Conservation (phyloP, 1,284 basidiomycete genomes). For the Erythrobasidium hasegawianum region DNA sequence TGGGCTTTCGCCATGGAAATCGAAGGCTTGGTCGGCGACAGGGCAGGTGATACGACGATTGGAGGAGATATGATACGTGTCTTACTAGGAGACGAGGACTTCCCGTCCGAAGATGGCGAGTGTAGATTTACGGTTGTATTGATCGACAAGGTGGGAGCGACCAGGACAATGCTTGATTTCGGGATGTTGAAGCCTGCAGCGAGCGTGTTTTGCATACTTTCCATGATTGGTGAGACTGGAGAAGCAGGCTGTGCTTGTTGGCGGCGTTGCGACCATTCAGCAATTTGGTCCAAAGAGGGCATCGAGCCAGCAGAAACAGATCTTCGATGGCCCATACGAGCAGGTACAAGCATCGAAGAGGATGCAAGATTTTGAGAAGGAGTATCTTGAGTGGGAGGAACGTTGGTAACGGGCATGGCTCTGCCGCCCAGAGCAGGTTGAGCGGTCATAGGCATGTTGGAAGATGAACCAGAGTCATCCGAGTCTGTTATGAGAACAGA, state of each 20-base stretch:
- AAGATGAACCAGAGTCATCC: neutral
- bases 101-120: neutral
- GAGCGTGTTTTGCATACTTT: neutral
- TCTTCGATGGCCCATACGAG: conserved; percentile 1
- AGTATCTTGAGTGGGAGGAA: too few species aligned
- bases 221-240: neutral
- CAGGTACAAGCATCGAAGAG: too few species aligned
- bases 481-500: neutral
- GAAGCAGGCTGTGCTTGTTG: neutral
- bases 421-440: too few species aligned
- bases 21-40: neutral
- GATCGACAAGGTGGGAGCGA: neutral
- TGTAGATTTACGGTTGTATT: neutral
- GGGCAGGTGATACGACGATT: neutral
- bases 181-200: neutral
- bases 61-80: neutral
- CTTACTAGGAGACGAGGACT: neutral
- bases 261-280: conserved; percentile 20
- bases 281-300: conserved; percentile 29
- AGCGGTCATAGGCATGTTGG: neutral
- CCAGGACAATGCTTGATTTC: neutral
- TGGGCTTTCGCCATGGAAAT: neutral
- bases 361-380: too few species aligned
- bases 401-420: too few species aligned
- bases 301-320: conserved; percentile 23